These are phyloP conservation scores for Exophiala alcalophila DNA, from an alignment of 2,329 filamentous ascomycete genomes.

Conservation along the genomic window DNA sequence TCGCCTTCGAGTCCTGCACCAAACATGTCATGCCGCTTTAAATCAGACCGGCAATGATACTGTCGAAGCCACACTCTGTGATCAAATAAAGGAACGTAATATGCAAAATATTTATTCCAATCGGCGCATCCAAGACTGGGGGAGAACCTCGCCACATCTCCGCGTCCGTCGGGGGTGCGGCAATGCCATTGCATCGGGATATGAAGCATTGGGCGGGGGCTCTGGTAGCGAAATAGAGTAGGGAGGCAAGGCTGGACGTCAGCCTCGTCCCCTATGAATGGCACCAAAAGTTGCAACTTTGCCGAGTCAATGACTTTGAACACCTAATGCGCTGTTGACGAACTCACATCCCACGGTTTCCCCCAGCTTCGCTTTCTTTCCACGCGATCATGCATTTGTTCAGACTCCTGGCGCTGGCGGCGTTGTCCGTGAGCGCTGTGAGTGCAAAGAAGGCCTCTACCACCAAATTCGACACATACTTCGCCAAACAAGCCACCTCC, in stretches of 20 bases:
- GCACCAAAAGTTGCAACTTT: conserved; percentile 7
- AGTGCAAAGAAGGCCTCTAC: conserved; percentile 56
- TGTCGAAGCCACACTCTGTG: too few species aligned
- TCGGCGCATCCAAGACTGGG: too few species aligned
- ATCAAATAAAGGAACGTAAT: too few species aligned
- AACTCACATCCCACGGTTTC: background rate
- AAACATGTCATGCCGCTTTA: too few species aligned
- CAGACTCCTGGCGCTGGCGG: conserved; percentile 59
- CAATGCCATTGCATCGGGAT: too few species aligned
- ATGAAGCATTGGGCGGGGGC: too few species aligned
- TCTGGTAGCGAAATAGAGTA: background rate
- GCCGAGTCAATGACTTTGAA: conserved; percentile 5
- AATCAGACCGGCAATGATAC: too few species aligned
- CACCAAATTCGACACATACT: conserved; percentile 70
- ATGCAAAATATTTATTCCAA: too few species aligned
- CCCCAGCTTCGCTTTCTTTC: background rate
- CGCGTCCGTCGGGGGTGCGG: too few species aligned
- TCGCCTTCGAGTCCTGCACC: too few species aligned
- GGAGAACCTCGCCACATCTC: too few species aligned
- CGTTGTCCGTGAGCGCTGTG: conserved; percentile 59
- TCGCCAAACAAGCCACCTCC: conserved; percentile 62
- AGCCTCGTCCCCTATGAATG: background rate
- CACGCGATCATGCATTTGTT: conserved; percentile 65
- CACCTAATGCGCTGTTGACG: background rate
- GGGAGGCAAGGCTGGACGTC: background rate